phyloP scores from a whole-genome alignment of 176 grass and related monocot genomes.

The Oropetium thomaeum region DNA sequence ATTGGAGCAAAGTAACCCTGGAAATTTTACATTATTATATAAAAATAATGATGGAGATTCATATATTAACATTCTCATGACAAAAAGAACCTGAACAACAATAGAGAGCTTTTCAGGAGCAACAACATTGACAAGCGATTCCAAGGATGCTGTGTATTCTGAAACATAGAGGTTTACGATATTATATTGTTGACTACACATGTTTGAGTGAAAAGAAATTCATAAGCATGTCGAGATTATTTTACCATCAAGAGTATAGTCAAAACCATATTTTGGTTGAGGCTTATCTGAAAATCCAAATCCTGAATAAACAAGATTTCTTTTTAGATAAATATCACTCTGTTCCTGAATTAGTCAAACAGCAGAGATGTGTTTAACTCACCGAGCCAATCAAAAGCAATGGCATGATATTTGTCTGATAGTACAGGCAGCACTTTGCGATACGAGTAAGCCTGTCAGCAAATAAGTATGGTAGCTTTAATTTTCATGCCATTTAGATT shows the following conservation, averaged over 20 bases:
- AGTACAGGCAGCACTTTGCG: conserved; percentile 82
- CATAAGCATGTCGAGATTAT: neutral
- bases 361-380: conserved; percentile 34
- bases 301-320: conserved; percentile 50
- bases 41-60: neutral
- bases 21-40: conserved; percentile 25
- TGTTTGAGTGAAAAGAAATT: conserved; percentile 20
- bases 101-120: conserved; percentile 78
- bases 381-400: conserved; percentile 99
- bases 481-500: neutral
- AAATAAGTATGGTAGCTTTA: conserved; percentile 2
- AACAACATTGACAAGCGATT: conserved; percentile 66
- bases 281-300: conserved; percentile 99
- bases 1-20: conserved; percentile 90
- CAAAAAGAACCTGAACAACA: conserved; percentile 78
- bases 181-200: neutral
- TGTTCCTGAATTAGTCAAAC: neutral
- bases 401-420: conserved; percentile 67
- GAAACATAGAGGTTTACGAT: conserved; percentile 29
- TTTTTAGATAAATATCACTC: conserved; percentile 17
- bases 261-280: conserved; percentile 94
- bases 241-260: conserved; percentile 96
- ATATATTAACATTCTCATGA: conserved; percentile 24
- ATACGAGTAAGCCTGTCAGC: conserved; percentile 84
- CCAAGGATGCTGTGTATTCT: conserved; percentile 77